phyloP scores from a whole-genome alignment of 352 stramenopile species.

The Phytophthora vignae region DNA sequence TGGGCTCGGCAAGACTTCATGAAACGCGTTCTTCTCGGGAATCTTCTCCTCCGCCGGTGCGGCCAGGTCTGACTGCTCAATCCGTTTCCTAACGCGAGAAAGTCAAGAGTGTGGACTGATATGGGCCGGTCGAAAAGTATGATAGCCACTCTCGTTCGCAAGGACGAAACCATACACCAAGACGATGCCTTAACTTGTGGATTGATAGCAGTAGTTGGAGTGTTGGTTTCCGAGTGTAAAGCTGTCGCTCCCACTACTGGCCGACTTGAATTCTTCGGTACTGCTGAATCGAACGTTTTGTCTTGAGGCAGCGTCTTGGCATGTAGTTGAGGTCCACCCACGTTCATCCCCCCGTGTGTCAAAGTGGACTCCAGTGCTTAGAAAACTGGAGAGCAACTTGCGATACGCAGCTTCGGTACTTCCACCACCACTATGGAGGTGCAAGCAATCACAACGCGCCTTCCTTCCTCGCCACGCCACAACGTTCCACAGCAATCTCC shows the following conservation, averaged over 20 bases:
- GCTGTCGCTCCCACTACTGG: too few species aligned
- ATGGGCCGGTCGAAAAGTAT: neutral
- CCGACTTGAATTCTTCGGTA: neutral
- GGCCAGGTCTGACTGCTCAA: neutral
- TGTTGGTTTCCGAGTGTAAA: too few species aligned
- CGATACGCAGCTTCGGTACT: neutral
- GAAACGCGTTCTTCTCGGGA: neutral
- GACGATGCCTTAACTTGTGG: too few species aligned
- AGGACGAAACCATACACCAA: neutral
- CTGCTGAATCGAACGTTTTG: neutral
- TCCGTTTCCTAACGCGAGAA: slow-evolving; percentile 11
- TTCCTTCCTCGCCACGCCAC: neutral
- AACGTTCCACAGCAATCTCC: neutral
- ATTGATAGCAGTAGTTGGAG: too few species aligned
- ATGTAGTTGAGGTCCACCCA: slow-evolving; percentile 1
- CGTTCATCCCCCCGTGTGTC: neutral
- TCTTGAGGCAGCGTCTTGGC: neutral
- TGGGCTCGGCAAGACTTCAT: neutral
- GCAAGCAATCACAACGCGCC: neutral
- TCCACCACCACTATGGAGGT: neutral
- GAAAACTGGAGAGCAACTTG: neutral
- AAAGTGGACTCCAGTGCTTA: neutral
- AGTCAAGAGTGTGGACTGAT: neutral
- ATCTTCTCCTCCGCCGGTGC: neutral
- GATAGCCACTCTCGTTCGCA: neutral